Conservation (phyloP, 2,329 filamentous ascomycete species). For the Alternaria hordeiaustralica region DNA sequence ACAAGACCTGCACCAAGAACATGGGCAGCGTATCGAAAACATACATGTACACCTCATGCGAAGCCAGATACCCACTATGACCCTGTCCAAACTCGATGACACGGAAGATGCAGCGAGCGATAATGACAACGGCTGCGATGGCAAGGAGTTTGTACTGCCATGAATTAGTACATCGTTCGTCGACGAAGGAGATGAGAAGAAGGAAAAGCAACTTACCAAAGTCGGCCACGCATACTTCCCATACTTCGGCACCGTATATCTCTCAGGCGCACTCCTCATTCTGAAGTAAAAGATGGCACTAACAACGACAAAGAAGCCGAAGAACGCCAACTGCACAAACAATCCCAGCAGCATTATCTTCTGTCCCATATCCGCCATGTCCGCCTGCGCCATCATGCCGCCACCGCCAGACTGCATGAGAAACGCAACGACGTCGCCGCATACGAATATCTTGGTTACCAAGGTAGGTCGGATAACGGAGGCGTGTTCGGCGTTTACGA, state of each 20-base stretch:
- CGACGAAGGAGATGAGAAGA: background rate
- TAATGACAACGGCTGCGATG: constrained; percentile 55
- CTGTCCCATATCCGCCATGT: constrained; percentile 23
- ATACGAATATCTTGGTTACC: constrained; percentile 63
- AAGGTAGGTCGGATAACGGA: constrained; percentile 52
- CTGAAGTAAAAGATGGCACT: constrained; percentile 29
- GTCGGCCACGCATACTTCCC: constrained; percentile 45
- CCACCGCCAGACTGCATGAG: constrained; percentile 53
- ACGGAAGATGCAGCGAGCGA: constrained; percentile 58
- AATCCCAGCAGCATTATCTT: constrained; percentile 33
- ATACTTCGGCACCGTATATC: constrained; percentile 25
- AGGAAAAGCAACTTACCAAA: constrained; percentile 35
- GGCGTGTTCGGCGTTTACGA: constrained; percentile 49
- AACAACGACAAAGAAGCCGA: constrained; percentile 27
- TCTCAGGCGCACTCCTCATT: constrained; percentile 22
- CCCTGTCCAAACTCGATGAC: constrained; percentile 47
- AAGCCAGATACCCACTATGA: constrained; percentile 52
- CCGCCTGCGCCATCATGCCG: constrained; percentile 29
- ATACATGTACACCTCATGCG: constrained; percentile 54
- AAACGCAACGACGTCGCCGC: constrained; percentile 61
- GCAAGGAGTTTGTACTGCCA: constrained; percentile 41
- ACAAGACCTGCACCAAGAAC: constrained; percentile 50
- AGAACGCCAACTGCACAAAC: constrained; percentile 26
- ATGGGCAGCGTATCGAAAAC: constrained; percentile 55
- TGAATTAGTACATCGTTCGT: background rate